Evolutionary conservation across 257 asterid genomes (phyloP).

Genomic region (Fraxinus americana): DNA sequence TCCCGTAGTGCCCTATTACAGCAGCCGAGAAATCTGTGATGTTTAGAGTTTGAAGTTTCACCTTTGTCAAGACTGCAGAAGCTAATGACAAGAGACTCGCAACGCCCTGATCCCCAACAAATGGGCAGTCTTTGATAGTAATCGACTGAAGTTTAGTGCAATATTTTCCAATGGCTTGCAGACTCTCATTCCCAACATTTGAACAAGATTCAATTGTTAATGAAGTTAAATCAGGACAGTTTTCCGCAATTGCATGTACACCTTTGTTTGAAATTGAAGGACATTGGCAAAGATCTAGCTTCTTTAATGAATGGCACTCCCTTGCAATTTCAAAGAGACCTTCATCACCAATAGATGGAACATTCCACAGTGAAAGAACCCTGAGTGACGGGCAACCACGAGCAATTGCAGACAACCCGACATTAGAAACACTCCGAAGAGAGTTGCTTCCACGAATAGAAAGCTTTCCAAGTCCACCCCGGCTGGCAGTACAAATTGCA

Average conservation of each 20-base stretch:
- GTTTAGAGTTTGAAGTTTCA: conserved; percentile 68
- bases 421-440: conserved; percentile 52
- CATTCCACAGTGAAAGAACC: conserved; percentile 76
- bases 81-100: conserved; percentile 58
- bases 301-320: conserved; percentile 71
- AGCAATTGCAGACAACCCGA: conserved; percentile 72
- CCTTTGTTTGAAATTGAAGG: conserved; percentile 70
- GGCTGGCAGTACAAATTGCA: conserved; percentile 83
- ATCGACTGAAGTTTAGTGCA: conserved; percentile 69
- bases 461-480: conserved; percentile 95
- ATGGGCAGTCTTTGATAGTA: conserved; percentile 72
- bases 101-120: conserved; percentile 80
- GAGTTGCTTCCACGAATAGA: conserved; percentile 69
- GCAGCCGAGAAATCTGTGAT: conserved; percentile 79
- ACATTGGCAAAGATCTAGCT: conserved; percentile 78
- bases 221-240: conserved; percentile 58
- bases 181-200: conserved; percentile 65
- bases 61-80: conserved; percentile 52
- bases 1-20: conserved; percentile 79
- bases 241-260: conserved; percentile 64
- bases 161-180: conserved; percentile 57
- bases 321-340: conserved; percentile 75
- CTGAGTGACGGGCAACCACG: conserved; percentile 86
- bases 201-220: conserved; percentile 72
- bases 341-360: conserved; percentile 67